Percentiles rank a stretch among this genome's conserved stretches.
phyloP scores from a whole-genome alignment of 371 early-diverging fungal species.

The Choanephora cucurbitarum region DNA sequence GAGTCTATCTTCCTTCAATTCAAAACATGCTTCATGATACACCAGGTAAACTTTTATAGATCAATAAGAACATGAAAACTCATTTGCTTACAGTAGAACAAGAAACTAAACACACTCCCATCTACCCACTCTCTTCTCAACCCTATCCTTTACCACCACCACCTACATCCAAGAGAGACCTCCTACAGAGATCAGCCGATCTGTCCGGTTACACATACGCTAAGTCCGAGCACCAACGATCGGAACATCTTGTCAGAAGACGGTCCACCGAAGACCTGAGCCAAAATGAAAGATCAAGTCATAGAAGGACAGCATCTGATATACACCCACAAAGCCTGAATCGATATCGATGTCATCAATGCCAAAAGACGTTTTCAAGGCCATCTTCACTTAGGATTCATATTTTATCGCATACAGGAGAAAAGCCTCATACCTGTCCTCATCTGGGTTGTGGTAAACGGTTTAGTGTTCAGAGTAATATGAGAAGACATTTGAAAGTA shows the following conservation, averaged over 20 bases:
- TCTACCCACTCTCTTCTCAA: too few species aligned
- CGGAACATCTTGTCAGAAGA: too few species aligned
- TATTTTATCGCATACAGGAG: background rate
- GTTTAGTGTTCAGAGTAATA: background rate
- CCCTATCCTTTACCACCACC: too few species aligned
- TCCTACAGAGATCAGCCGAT: too few species aligned
- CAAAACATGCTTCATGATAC: background rate
- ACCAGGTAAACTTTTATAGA: background rate
- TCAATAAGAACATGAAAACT: too few species aligned
- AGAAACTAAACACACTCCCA: too few species aligned
- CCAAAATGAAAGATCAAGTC: background rate
- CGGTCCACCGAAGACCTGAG: too few species aligned
- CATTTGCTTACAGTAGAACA: too few species aligned
- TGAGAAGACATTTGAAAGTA: background rate
- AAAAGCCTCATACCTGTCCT: background rate
- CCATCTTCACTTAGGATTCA: background rate
- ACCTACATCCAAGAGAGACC: too few species aligned
- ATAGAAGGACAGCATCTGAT: background rate
- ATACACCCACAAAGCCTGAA: background rate
- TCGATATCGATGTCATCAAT: background rate
- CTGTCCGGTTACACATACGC: too few species aligned
- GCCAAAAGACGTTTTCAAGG: background rate
- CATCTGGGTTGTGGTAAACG: background rate
- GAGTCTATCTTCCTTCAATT: background rate
- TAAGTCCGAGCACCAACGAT: too few species aligned